phyloP scores from a whole-genome alignment of 192 early-diverging fungal species.

The Backusella morwellensis region DNA sequence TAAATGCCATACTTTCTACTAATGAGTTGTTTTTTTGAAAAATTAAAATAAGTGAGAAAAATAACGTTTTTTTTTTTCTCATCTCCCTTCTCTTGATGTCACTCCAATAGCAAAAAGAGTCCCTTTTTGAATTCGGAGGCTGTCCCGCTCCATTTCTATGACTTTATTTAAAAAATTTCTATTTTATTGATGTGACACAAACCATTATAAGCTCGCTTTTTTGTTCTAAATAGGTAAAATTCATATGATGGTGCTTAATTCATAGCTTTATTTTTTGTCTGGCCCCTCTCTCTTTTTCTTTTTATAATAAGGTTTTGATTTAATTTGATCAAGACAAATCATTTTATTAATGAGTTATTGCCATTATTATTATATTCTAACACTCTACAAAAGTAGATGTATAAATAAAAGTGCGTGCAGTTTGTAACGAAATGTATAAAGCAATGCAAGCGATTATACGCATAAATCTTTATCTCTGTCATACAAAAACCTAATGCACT shows the following conservation, averaged over 20 bases:
- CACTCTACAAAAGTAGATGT: neutral
- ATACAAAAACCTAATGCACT: neutral
- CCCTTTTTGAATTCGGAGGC: neutral
- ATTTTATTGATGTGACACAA: slow-evolving; percentile 6
- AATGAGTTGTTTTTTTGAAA: neutral
- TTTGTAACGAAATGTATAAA: neutral
- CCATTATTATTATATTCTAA: neutral
- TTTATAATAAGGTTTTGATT: neutral
- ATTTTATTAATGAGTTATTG: neutral
- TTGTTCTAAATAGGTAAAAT: slow-evolving; percentile 1
- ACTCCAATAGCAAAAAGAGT: neutral
- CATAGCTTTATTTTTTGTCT: slow-evolving; percentile 1
- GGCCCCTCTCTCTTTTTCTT: neutral
- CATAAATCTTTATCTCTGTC: slow-evolving; percentile 5
- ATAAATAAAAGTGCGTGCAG: neutral
- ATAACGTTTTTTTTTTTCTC: neutral
- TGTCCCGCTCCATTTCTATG: neutral
- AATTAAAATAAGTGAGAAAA: neutral
- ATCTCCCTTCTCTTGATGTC: neutral
- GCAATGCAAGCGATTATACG: neutral
- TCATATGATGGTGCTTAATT: neutral
- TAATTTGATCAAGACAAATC: neutral
- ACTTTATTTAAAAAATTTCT: neutral
- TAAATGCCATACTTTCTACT: neutral
- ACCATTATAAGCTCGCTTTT: neutral